Evolutionary conservation across 2,329 filamentous ascomycete species (phyloP), one percentile per base, ranked within the genome.

Genomic region (Monascus ruber): DNA sequence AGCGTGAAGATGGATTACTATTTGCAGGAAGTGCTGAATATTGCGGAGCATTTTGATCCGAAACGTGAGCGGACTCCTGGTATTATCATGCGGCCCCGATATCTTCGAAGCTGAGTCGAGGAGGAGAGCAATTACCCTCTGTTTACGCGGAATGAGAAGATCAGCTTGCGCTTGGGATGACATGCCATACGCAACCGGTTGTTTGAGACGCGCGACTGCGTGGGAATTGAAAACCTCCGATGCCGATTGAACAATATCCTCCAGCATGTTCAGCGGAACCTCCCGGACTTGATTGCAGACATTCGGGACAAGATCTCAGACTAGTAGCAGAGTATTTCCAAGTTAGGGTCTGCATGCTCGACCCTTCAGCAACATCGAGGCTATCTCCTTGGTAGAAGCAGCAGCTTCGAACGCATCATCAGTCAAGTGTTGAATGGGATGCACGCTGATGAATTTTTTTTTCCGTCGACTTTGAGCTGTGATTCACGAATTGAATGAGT

Each of bases 21-120:
- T 5, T 72, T 77, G 27, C 79, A 84, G 48, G 60, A 68, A 6
- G 70, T 83, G 4, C 58, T 76, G 0, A 64, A 71, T 8, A 69
- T 66, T 8, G 67, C 64, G 2, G 58, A 62, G 11, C 48, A 42
- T 8, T 56, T 54, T 40, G 64, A 66, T 39, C 42, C 40, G 2
- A 27, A 44, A 0, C 48, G 55, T 11, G 42, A 53, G 34, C 55
- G 64, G 4, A 64, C 59, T 0, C 46, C 73, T 0, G 69, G 65
- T 1, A 60, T 73, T 26, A 63, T 73, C 31, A 73, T 69, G 0
- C 70, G 72, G 32, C 63, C 17, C 66, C 0, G 69, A 73, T 42
- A 51, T 48, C 5, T 52, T 67, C 1, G 42, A 50, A 1, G 36
- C 48, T 2, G 54, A 54, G 0, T 68, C 67, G 0, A 58, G 0